Base-by-base conservation (phyloP, 257 asterid genomes). In the Fraxinus pennsylvanica region DNA sequence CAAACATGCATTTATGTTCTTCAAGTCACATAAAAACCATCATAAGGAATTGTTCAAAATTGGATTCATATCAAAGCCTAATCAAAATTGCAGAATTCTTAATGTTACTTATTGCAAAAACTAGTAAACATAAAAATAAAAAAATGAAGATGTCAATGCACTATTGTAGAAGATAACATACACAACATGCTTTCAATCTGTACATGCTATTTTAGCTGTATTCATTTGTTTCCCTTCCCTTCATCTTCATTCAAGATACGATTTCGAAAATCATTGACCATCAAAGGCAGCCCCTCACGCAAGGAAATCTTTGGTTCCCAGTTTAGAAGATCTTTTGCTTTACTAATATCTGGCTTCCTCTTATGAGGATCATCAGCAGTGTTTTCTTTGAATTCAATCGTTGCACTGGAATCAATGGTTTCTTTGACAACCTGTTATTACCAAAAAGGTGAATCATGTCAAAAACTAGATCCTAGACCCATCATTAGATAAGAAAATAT, bases 361-460 rank as follows among this genome's bases (percentile, higher is more conserved):
- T 93, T 93, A 78, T 96, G 99, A 81, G 99, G 99, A 84, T 92
- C 99, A 74, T 95, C 98, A 36, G 94, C 99, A 12, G 99, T 96
- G 91, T 96, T 96, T 13, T 91, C 85, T 84, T 78, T 93, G 86
- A 91, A 93, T 79, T 86, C 97, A 14, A 96, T 90, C 0, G 88
- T 82, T 5, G 98, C 97, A 65, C 98, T 91, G 3, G 98, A 87
- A 84, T 93, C 99, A 39, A 96, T 89, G 76, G 92, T 90, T 86
- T 96, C 97, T 88, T 96, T 96, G 13, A 96, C 98, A 47, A 96
- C 97, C 99, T 96, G 83, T 81, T 74, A 68, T 78, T 41, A 36
- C 72, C 63, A 12, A 27, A 82, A 71, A 68, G 78, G 17, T 6
- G 76, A 67, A 35, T 27, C 45, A n/a, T 70, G 78, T 10, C 54